These are phyloP conservation scores for Calonectria hawksworthii DNA, from an alignment of 2,329 filamentous ascomycete genomes.

Conservation along the genomic window DNA sequence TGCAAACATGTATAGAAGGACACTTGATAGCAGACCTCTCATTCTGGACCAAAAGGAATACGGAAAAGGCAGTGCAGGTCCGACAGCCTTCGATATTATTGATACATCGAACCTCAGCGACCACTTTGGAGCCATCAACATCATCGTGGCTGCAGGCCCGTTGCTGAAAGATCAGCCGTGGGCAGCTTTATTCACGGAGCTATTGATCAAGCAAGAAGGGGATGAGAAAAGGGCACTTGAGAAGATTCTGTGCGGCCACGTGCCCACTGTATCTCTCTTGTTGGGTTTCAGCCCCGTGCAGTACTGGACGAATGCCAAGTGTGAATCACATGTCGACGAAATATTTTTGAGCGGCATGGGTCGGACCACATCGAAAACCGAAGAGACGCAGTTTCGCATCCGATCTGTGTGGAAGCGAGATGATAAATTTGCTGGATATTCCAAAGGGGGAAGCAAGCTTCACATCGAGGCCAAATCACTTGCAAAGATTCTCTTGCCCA, in stretches of 20 bases:
- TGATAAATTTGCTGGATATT: constrained; percentile 46
- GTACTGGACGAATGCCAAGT: constrained; percentile 64
- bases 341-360: constrained; percentile 46
- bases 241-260: constrained; percentile 61
- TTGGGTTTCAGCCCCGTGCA: constrained; percentile 65
- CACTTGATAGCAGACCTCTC: constrained; percentile 55
- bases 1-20: constrained; percentile 59
- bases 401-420: constrained; percentile 55
- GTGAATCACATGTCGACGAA: constrained; percentile 57
- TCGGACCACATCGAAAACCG: background rate
- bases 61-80: constrained; percentile 48
- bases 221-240: constrained; percentile 51
- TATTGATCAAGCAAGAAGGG: constrained; percentile 51
- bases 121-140: constrained; percentile 55
- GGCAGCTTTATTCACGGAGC: constrained; percentile 65
- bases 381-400: constrained; percentile 44
- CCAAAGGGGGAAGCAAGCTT: constrained; percentile 39
- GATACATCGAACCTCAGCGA: constrained; percentile 65
- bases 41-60: constrained; percentile 60
- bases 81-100: constrained; percentile 66
- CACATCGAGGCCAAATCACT: constrained; percentile 55
- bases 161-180: constrained; percentile 59
- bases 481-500: constrained; percentile 53
- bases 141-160: constrained; percentile 59
- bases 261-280: constrained; percentile 61